These are phyloP conservation scores for Sarcodon aspratus DNA, from an alignment of 768 basidiomycete species.

Conservation along the genomic window DNA sequence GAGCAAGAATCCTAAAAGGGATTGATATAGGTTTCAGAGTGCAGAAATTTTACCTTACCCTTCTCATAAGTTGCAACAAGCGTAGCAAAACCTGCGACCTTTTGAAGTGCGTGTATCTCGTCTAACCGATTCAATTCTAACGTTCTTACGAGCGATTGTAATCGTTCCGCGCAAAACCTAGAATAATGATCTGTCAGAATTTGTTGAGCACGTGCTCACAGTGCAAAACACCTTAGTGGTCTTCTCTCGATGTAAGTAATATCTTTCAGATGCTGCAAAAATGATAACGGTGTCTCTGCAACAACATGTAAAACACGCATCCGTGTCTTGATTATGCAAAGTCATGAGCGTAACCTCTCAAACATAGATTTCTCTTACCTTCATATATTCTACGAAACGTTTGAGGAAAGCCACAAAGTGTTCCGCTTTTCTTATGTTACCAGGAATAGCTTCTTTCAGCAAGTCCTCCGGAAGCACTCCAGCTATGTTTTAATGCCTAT, in stretches of 20 bases:
- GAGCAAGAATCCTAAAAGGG: slow-evolving; percentile 71
- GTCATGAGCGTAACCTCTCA: background rate
- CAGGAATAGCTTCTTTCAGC: slow-evolving; percentile 89
- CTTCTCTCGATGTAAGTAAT: slow-evolving; percentile 96
- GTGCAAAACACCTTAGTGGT: slow-evolving; percentile 62
- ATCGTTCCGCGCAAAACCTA: slow-evolving; percentile 93
- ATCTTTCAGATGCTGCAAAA: slow-evolving; percentile 95
- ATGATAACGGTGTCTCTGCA: slow-evolving; percentile 94
- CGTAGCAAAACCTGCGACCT: slow-evolving; percentile 93
- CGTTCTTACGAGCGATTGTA: slow-evolving; percentile 90
- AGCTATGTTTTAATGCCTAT: background rate
- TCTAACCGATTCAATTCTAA: slow-evolving; percentile 83
- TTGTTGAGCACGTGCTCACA: background rate
- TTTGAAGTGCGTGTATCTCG: slow-evolving; percentile 86
- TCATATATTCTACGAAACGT: slow-evolving; percentile 96
- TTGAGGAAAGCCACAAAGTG: slow-evolving; percentile 98
- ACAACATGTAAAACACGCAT: slow-evolving; percentile 99
- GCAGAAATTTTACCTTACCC: slow-evolving; percentile 31
- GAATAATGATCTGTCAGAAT: slow-evolving; percentile 2
- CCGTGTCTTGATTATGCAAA: slow-evolving; percentile 50
- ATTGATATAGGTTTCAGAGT: slow-evolving; percentile 1
- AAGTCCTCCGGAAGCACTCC: slow-evolving; percentile 89
- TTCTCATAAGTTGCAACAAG: slow-evolving; percentile 97
- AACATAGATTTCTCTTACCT: slow-evolving; percentile 35
- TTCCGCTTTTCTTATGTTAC: slow-evolving; percentile 97